These are phyloP conservation scores for Xenoacremonium recifei DNA, from an alignment of 2,329 filamentous ascomycete genomes.

Conservation along the genomic window DNA sequence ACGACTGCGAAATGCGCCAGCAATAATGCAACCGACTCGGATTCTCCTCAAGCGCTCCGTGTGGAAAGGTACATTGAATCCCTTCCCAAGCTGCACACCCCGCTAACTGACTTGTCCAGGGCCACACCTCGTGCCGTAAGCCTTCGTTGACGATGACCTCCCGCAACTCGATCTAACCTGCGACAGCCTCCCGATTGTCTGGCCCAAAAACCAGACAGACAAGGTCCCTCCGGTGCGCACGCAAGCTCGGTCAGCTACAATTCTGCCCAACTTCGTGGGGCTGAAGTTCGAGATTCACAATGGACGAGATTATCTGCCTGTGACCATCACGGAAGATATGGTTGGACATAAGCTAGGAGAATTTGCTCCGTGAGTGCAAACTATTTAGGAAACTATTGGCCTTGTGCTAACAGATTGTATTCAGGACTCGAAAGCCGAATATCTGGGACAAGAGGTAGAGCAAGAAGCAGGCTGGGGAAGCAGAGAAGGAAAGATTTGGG, in stretches of 20 bases:
- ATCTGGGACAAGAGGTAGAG: conserved; percentile 46
- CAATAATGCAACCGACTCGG: conserved; percentile 67
- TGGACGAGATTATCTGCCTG: conserved; percentile 80
- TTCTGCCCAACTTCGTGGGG: conserved; percentile 89
- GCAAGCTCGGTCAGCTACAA: conserved; percentile 82
- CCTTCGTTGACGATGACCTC: conserved; percentile 8
- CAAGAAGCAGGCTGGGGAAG: conserved; percentile 1
- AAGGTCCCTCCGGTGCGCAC: conserved; percentile 74
- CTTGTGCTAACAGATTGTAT: conserved; percentile 4
- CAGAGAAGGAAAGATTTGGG: conserved; percentile 14
- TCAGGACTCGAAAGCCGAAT: conserved; percentile 59
- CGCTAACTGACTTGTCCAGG: conserved; percentile 34
- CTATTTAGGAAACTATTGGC: background rate
- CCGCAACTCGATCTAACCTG: conserved; percentile 23
- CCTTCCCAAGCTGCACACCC: background rate
- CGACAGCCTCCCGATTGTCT: conserved; percentile 61
- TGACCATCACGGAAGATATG: conserved; percentile 91
- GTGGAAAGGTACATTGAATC: conserved; percentile 70
- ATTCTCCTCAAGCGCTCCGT: conserved; percentile 72
- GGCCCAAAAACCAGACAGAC: conserved; percentile 57
- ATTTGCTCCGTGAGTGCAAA: conserved; percentile 74
- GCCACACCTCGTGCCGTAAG: conserved; percentile 55
- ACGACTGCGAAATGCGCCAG: conserved; percentile 23
- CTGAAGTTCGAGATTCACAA: conserved; percentile 89
- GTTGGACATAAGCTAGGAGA: conserved; percentile 93